Percentiles rank a stretch among this genome's conserved stretches.
Conservation (phyloP, 176 grass and related monocot genomes). For the Tillandsia leiboldiana region DNA sequence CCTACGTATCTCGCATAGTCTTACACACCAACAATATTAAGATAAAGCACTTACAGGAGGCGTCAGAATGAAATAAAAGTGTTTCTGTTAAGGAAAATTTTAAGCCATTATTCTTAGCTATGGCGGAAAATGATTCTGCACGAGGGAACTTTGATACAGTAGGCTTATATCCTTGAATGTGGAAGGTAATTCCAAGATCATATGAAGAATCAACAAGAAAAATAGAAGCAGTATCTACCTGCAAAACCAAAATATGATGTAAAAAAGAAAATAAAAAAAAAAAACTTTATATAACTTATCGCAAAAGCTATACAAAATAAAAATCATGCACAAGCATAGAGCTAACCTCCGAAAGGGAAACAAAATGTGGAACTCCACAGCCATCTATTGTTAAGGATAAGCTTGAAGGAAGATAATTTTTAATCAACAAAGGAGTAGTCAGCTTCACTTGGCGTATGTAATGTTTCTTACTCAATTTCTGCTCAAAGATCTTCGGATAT, state of each 20-base stretch:
- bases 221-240: constrained; percentile 66
- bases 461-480: constrained; percentile 40
- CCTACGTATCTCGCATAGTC: not conserved
- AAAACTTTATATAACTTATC: constrained; percentile 9
- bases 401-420: constrained; percentile 74
- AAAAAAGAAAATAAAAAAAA: not conserved
- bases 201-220: constrained; percentile 77
- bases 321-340: constrained; percentile 5
- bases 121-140: constrained; percentile 66
- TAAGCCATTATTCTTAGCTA: constrained; percentile 52
- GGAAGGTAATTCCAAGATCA: constrained; percentile 75
- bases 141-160: constrained; percentile 61
- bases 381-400: constrained; percentile 79
- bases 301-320: not conserved
- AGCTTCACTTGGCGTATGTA: constrained; percentile 75
- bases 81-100: constrained; percentile 69
- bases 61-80: constrained; percentile 62
- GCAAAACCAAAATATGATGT: constrained; percentile 10
- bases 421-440: constrained; percentile 72
- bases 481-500: constrained; percentile 28
- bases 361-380: constrained; percentile 46
- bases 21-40: not conserved
- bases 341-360: constrained; percentile 71
- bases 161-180: constrained; percentile 60
- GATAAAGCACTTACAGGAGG: constrained; percentile 37